Evolutionary conservation across 495 filamentous ascomycete genomes (phyloP).

Genomic region (Podospora didyma): DNA sequence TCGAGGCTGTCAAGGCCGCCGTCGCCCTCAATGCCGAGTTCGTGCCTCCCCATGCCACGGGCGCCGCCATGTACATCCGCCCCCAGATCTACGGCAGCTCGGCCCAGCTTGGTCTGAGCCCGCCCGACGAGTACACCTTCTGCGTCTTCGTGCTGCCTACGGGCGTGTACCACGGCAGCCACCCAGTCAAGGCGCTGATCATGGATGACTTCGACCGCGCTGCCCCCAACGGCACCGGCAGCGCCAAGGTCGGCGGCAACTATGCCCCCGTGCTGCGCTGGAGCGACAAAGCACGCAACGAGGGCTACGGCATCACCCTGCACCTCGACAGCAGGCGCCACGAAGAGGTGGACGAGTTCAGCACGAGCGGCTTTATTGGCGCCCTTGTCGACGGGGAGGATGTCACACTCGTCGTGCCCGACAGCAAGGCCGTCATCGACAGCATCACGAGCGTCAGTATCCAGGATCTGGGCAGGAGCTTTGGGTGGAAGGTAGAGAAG

Average conservation of each 20-base stretch:
- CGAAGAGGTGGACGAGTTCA: slow-evolving; percentile 84
- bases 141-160: slow-evolving; percentile 80
- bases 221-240: slow-evolving; percentile 69
- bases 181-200: slow-evolving; percentile 75
- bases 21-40: slow-evolving; percentile 82
- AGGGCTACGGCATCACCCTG: slow-evolving; percentile 81
- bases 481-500: slow-evolving; percentile 66
- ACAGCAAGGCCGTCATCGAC: slow-evolving; percentile 76
- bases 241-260: slow-evolving; percentile 73
- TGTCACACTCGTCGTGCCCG: slow-evolving; percentile 73
- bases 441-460: slow-evolving; percentile 74
- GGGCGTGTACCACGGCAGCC: slow-evolving; percentile 83
- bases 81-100: slow-evolving; percentile 80
- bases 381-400: slow-evolving; percentile 54
- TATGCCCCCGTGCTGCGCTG: slow-evolving; percentile 79
- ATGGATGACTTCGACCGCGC: slow-evolving; percentile 74
- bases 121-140: slow-evolving; percentile 87
- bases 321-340: slow-evolving; percentile 79
- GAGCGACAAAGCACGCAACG: slow-evolving; percentile 66
- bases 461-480: slow-evolving; percentile 59
- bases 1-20: slow-evolving; percentile 69
- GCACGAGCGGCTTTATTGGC: slow-evolving; percentile 81
- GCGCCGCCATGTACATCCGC: slow-evolving; percentile 84
- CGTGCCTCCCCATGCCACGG: slow-evolving; percentile 78
- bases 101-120: slow-evolving; percentile 74